These are phyloP conservation scores for Amaranthus hypochondriacus DNA, from an alignment of 148 eudicot species.

Conservation along the genomic window DNA sequence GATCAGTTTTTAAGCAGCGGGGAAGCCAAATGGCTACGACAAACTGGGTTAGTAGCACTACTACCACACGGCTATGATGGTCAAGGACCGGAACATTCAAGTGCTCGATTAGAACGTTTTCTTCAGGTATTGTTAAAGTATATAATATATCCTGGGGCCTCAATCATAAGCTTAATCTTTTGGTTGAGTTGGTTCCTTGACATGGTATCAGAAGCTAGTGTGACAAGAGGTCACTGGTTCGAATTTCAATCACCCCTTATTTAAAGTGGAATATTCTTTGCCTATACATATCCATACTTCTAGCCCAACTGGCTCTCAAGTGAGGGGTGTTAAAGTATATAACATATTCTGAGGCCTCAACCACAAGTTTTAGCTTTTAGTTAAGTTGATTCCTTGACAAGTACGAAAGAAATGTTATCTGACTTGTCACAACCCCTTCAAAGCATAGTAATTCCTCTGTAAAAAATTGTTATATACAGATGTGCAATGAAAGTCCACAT, in stretches of 20 bases:
- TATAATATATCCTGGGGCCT: too few relatives aligned
- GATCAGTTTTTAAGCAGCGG: slow-evolving; percentile 97
- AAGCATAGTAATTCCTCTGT: too few relatives aligned
- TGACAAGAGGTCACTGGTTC: too few relatives aligned
- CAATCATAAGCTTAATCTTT: not conserved
- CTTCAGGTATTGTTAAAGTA: too few relatives aligned
- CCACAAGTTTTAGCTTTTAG: not conserved
- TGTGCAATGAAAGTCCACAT: slow-evolving; percentile 86
- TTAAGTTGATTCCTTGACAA: not conserved
- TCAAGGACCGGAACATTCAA: slow-evolving; percentile 94
- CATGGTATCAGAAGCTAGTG: not conserved
- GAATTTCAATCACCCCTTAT: too few relatives aligned
- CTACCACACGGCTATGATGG: slow-evolving; percentile 99
- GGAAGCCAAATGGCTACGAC: slow-evolving; percentile 90
- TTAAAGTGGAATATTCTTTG: too few relatives aligned
- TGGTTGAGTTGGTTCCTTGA: not conserved
- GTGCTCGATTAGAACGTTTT: slow-evolving; percentile 21
- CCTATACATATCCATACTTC: too few relatives aligned
- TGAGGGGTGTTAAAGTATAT: too few relatives aligned
- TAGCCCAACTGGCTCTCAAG: too few relatives aligned
- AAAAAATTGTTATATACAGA: slow-evolving; percentile 40
- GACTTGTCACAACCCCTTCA: not conserved
- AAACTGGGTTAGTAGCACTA: slow-evolving; percentile 79
- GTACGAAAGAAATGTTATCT: not conserved
- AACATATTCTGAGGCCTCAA: too few relatives aligned